A percentile compares a stretch with the other conserved stretches of the same genome.
phyloP scores from a whole-genome alignment of 306 rosid genomes.

The Lathyrus tuberosus region DNA sequence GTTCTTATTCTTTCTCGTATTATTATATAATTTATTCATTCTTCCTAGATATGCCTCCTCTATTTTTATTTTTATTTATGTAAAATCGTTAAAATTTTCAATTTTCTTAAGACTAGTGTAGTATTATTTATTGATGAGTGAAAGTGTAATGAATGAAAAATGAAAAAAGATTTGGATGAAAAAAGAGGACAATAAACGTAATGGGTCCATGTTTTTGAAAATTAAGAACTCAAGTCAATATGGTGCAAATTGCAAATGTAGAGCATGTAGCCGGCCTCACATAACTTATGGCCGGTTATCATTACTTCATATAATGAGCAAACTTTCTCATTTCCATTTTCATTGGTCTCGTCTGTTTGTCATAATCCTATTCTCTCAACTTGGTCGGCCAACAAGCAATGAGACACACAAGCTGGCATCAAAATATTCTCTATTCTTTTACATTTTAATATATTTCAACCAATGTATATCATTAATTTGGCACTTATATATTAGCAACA shows the following conservation, averaged over 20 bases:
- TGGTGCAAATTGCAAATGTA: slow-evolving; percentile 23
- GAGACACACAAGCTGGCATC: slow-evolving; percentile 44
- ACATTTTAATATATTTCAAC: too few relatives aligned
- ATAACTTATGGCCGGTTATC: slow-evolving; percentile 33
- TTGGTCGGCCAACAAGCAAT: slow-evolving; percentile 67
- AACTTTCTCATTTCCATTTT: slow-evolving; percentile 12
- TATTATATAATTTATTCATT: too few relatives aligned
- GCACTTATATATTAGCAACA: too few relatives aligned
- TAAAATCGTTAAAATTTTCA: too few relatives aligned
- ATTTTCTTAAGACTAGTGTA: too few relatives aligned
- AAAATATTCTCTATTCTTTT: too few relatives aligned
- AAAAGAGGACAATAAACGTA: slow-evolving; percentile 19
- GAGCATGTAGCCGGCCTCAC: slow-evolving; percentile 47
- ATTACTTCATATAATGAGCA: slow-evolving; percentile 28
- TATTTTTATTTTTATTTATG: too few relatives aligned
- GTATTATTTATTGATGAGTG: background rate
- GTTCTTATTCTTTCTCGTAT: too few relatives aligned
- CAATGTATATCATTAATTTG: too few relatives aligned
- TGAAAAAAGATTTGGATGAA: slow-evolving; percentile 13
- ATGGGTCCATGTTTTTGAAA: slow-evolving; percentile 24
- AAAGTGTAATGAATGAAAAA: slow-evolving; percentile 25
- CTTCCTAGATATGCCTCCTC: too few relatives aligned
- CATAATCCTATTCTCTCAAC: slow-evolving; percentile 32
- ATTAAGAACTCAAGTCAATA: background rate
- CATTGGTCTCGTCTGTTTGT: slow-evolving; percentile 45